Conservation (phyloP, 2,329 filamentous ascomycete genomes). For the Ceratocystiopsis minuta region DNA sequence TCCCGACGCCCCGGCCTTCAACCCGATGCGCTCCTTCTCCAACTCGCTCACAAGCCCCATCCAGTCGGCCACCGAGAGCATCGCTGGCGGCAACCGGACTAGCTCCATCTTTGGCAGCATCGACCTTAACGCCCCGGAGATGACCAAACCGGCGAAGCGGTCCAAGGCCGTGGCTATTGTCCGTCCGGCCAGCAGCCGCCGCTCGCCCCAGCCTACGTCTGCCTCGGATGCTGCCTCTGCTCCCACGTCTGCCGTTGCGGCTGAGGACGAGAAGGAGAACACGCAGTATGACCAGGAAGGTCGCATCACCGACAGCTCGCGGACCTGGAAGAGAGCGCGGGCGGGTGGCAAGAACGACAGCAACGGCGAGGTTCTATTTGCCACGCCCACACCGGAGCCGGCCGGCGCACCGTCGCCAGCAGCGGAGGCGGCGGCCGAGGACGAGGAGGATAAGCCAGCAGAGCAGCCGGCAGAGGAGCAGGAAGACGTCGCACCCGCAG, state of each 20-base stretch:
- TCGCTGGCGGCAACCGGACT: conserved; percentile 16
- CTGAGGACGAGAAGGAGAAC: conserved; percentile 11
- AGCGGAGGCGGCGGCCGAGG: background rate
- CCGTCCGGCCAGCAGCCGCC: conserved; percentile 38
- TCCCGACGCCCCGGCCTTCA: conserved; percentile 61
- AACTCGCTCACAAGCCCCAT: conserved; percentile 28
- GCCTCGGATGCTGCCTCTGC: too few relatives aligned
- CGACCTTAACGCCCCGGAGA: conserved; percentile 40
- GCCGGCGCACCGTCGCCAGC: background rate
- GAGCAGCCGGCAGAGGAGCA: too few relatives aligned
- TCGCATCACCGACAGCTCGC: conserved; percentile 44
- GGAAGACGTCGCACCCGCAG: background rate
- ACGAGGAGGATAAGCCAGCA: too few relatives aligned
- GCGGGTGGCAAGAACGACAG: conserved; percentile 45
- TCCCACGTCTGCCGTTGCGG: too few relatives aligned
- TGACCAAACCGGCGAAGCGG: conserved; percentile 47
- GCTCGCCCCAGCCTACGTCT: conserved; percentile 8
- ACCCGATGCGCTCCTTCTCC: conserved; percentile 34
- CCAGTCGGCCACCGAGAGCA: conserved; percentile 26
- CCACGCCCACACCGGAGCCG: conserved; percentile 14
- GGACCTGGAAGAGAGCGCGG: conserved; percentile 55
- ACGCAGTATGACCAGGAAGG: conserved; percentile 36
- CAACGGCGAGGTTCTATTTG: conserved; percentile 60
- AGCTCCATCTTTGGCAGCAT: conserved; percentile 54
- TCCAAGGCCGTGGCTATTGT: conserved; percentile 76